Percentiles rank a stretch among this genome's conserved stretches.
Conservation (phyloP, 2,329 filamentous ascomycete species). For the Davidsoniella neocaledoniae region DNA sequence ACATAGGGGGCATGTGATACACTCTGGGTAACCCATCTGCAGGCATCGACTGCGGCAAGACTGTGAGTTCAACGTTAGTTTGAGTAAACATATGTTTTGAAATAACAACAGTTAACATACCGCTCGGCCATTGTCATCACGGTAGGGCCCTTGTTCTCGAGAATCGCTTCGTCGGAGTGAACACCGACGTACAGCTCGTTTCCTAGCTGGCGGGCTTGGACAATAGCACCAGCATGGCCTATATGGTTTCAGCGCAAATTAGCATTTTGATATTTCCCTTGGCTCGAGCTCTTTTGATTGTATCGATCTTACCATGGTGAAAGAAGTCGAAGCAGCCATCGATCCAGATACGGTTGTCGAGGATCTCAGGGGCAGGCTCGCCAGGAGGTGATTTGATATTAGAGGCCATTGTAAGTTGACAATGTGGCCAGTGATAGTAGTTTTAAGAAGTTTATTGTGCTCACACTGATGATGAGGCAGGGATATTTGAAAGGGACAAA, state of each 20-base stretch:
- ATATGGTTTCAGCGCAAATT: slow-evolving; percentile 1
- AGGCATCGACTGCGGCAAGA: slow-evolving; percentile 79
- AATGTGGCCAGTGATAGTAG: background rate
- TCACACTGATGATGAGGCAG: too few relatives aligned
- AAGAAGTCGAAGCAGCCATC: slow-evolving; percentile 99
- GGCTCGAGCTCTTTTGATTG: background rate
- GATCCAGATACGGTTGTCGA: slow-evolving; percentile 76
- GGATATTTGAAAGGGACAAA: too few relatives aligned
- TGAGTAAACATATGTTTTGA: slow-evolving; percentile 1
- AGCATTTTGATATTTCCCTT: background rate
- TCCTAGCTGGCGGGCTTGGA: slow-evolving; percentile 85
- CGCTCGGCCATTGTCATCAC: slow-evolving; percentile 91
- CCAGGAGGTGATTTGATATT: slow-evolving; percentile 21
- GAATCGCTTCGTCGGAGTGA: slow-evolving; percentile 87
- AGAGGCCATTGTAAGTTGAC: slow-evolving; percentile 7
- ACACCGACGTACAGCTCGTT: slow-evolving; percentile 80
- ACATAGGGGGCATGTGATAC: slow-evolving; percentile 85
- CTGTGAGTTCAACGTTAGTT: slow-evolving; percentile 25
- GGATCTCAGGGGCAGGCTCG: slow-evolving; percentile 35
- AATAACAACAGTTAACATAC: slow-evolving; percentile 22
- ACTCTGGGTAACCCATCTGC: slow-evolving; percentile 79
- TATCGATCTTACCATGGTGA: slow-evolving; percentile 56
- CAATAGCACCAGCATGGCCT: slow-evolving; percentile 93
- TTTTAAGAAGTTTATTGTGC: too few relatives aligned
- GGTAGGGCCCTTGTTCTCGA: slow-evolving; percentile 93